A percentile compares a stretch with the other conserved stretches of the same genome.
Conservation (phyloP, 139 green algal species). For the Asterochloris sp. region DNA sequence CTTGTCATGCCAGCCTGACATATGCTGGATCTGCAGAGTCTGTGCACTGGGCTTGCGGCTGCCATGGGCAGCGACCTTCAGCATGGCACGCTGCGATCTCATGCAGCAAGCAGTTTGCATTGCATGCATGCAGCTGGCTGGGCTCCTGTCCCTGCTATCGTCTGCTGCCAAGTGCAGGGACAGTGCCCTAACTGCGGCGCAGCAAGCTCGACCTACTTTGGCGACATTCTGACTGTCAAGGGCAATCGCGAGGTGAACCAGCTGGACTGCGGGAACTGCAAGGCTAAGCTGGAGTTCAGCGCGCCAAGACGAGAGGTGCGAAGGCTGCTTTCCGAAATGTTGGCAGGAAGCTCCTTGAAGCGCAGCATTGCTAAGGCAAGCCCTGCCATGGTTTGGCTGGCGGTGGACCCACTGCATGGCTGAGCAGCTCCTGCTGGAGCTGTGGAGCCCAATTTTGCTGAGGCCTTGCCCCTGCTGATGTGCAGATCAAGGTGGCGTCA, state of each 20-base stretch:
- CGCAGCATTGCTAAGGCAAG: too few relatives aligned
- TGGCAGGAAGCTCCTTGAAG: neutral
- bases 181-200: conserved; percentile 78
- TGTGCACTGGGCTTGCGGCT: too few relatives aligned
- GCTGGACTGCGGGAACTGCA: conserved; percentile 71
- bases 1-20: too few relatives aligned
- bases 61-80: too few relatives aligned
- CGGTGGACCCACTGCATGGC: neutral
- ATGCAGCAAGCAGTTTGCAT: too few relatives aligned
- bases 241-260: conserved; percentile 62
- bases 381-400: neutral
- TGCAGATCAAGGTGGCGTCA: conserved; percentile 14
- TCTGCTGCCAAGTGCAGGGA: conserved; percentile 15
- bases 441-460: neutral
- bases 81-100: too few relatives aligned
- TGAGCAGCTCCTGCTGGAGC: neutral
- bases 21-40: too few relatives aligned
- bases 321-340: neutral
- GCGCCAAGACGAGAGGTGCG: conserved; percentile 58
- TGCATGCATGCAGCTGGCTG: too few relatives aligned
- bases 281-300: conserved; percentile 66
- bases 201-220: conserved; percentile 78
- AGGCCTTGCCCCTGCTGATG: neutral
- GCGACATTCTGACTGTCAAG: conserved; percentile 75
- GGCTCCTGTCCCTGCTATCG: too few relatives aligned